phyloP scores from a whole-genome alignment of 1,139 yeast species.

The Saccharomyces hybrid region DNA sequence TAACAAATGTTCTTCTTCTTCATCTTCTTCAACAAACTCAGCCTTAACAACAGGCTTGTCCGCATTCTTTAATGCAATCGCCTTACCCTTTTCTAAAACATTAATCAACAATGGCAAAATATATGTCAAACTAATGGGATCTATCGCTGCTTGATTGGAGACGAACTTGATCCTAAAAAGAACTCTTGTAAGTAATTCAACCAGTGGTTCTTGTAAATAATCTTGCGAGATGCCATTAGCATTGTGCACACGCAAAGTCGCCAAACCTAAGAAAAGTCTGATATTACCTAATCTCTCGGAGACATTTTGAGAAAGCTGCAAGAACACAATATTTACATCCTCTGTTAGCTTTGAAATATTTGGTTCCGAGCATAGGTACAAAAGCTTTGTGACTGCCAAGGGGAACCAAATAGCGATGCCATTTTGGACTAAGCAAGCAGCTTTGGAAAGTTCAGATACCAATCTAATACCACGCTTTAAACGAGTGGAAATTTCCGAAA shows the following conservation, averaged over 20 bases:
- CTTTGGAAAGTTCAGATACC: conserved; percentile 44
- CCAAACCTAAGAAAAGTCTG: conserved; percentile 54
- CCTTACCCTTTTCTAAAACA: conserved; percentile 54
- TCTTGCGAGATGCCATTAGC: conserved; percentile 37
- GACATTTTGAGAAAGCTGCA: conserved; percentile 38
- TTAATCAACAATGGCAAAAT: conserved; percentile 63
- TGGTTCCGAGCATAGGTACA: conserved; percentile 36
- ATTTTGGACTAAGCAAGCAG: conserved; percentile 51
- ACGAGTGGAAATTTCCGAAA: conserved; percentile 35
- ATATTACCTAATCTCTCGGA: conserved; percentile 45
- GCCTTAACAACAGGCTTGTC: conserved; percentile 42
- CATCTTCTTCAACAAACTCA: conserved; percentile 71
- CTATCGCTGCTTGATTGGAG: conserved; percentile 66
- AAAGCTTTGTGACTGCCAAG: conserved; percentile 42
- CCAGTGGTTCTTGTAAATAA: conserved; percentile 44
- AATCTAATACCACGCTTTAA: conserved; percentile 46
- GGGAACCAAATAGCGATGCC: conserved; percentile 73
- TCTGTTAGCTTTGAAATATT: conserved; percentile 39
- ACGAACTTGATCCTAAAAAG: conserved; percentile 69
- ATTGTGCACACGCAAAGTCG: conserved; percentile 49
- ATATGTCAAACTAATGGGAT: conserved; percentile 60
- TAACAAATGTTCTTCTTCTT: conserved; percentile 78
- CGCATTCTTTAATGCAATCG: conserved; percentile 44
- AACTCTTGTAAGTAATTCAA: conserved; percentile 52
- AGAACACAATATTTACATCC: conserved; percentile 34